A percentile compares a stretch with the other conserved stretches of the same genome.
phyloP scores from a whole-genome alignment of 768 basidiomycete species.

The Cystoderma amianthinum region DNA sequence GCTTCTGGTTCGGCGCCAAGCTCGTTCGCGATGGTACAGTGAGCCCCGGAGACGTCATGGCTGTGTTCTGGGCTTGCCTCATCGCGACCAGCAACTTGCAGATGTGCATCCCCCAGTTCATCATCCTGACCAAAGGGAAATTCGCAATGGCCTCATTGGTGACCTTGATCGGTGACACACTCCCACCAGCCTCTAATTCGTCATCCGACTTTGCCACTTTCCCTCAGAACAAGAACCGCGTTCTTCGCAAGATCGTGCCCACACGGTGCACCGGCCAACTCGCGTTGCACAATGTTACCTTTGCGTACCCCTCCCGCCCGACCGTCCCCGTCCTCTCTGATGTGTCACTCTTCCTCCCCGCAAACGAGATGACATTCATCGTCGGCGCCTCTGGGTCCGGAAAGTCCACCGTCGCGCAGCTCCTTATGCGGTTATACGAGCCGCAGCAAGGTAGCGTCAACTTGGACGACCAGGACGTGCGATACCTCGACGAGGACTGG shows the following conservation, averaged over 20 bases:
- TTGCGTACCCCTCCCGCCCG: constrained; percentile 79
- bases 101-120: constrained; percentile 77
- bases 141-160: constrained; percentile 67
- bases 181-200: constrained; percentile 42
- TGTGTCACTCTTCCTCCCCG: constrained; percentile 60
- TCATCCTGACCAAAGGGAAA: constrained; percentile 77
- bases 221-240: constrained; percentile 22
- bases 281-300: constrained; percentile 63
- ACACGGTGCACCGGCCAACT: constrained; percentile 66
- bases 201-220: constrained; percentile 48
- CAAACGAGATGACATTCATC: constrained; percentile 83
- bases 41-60: constrained; percentile 76
- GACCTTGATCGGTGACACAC: constrained; percentile 51
- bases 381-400: constrained; percentile 90
- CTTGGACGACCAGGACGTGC: constrained; percentile 78
- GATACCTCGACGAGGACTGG: constrained; percentile 67
- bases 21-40: constrained; percentile 76
- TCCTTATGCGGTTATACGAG: constrained; percentile 77
- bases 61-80: constrained; percentile 97
- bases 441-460: constrained; percentile 59
- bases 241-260: constrained; percentile 63
- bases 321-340: constrained; percentile 59
- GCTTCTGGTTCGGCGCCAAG: constrained; percentile 92
- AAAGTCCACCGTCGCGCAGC: constrained; percentile 83
- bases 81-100: constrained; percentile 87